phyloP scores from a whole-genome alignment of 2,329 filamentous ascomycete species.

The Tolypocladium tundrense region DNA sequence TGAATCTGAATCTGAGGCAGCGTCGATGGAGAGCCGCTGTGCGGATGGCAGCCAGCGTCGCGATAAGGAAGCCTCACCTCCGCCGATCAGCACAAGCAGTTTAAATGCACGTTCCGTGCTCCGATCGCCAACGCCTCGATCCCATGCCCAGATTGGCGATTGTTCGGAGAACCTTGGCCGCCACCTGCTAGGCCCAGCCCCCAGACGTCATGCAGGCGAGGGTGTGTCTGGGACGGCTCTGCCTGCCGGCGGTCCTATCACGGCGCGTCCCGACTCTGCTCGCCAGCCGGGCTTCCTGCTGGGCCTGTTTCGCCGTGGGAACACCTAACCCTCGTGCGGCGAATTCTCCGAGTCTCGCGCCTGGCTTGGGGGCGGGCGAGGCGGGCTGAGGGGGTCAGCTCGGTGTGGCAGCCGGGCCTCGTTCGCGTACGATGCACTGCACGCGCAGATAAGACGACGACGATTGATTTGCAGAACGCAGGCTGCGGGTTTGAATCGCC shows the following conservation, averaged over 20 bases:
- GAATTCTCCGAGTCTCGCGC: background rate
- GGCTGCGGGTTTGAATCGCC: no score
- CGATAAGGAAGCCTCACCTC: no score
- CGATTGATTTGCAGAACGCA: no score
- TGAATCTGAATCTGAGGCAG: no score
- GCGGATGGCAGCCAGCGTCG: no score
- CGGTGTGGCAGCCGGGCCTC: no score
- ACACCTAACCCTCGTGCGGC: background rate
- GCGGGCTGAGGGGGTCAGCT: background rate
- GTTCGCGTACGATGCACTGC: background rate
- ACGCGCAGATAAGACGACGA: no score
- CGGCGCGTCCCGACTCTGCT: background rate
- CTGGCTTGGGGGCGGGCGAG: background rate
- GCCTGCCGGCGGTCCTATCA: background rate
- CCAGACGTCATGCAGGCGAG: background rate
- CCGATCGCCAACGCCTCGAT: background rate
- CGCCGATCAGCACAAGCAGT: no score
- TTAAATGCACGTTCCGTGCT: no score
- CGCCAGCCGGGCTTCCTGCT: no score
- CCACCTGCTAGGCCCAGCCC: background rate
- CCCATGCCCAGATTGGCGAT: background rate
- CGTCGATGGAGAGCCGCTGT: no score
- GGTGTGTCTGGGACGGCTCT: background rate
- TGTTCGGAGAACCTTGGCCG: background rate
- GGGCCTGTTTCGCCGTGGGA: no score